Evolutionary conservation across 345 rosid species (phyloP).

Genomic region (Euphorbia tirucalli): DNA sequence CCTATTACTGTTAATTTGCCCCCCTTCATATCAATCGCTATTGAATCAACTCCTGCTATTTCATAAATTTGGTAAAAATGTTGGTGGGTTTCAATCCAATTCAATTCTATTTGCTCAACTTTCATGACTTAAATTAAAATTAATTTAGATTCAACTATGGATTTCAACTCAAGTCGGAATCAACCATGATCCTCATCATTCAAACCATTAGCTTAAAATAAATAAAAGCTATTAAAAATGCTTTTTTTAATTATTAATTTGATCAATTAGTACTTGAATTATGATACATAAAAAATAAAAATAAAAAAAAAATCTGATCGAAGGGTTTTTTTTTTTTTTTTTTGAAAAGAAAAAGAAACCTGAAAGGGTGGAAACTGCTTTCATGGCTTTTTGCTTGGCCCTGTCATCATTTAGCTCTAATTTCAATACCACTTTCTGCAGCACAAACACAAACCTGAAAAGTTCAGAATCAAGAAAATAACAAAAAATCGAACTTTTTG

Average conservation of each 20-base stretch:
- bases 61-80: too few relatives aligned
- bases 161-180: too few relatives aligned
- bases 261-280: too few relatives aligned
- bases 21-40: constrained; percentile 53
- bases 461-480: neutral
- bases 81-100: too few relatives aligned
- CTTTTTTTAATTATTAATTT: too few relatives aligned
- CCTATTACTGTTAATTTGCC: constrained; percentile 59
- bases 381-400: constrained; percentile 51
- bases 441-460: constrained; percentile 3
- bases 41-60: constrained; percentile 47
- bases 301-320: neutral
- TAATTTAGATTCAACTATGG: too few relatives aligned
- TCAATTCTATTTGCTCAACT: too few relatives aligned
- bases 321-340: neutral
- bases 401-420: constrained; percentile 46
- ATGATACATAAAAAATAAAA: neutral
- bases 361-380: constrained; percentile 41
- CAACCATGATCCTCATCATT: too few relatives aligned
- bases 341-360: constrained; percentile 30
- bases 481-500: neutral
- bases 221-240: too few relatives aligned
- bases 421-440: constrained; percentile 66
- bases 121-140: too few relatives aligned
- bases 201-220: too few relatives aligned